Percentiles rank a stretch among this genome's conserved stretches.
Conservation (phyloP, 371 early-diverging fungal genomes). For the Mortierella sp. region DNA sequence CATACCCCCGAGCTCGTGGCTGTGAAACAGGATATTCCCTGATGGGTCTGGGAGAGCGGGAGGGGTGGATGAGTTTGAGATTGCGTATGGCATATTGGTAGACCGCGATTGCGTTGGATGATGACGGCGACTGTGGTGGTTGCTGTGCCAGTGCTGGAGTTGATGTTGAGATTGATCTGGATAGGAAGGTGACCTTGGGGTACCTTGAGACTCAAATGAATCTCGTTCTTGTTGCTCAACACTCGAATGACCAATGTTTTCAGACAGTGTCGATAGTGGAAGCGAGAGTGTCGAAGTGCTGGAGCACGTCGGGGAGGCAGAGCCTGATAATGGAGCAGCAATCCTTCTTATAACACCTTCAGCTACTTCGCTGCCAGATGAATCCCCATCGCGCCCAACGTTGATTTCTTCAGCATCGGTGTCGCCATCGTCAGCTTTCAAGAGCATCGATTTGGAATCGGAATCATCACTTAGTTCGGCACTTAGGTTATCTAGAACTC, state of each 20-base stretch:
- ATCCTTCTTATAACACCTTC: neutral
- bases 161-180: conserved; percentile 14
- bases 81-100: conserved; percentile 12
- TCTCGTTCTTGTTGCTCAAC: conserved; percentile 7
- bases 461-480: conserved; percentile 37
- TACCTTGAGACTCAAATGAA: conserved; percentile 14
- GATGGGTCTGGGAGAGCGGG: conserved; percentile 23
- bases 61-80: conserved; percentile 39
- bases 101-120: conserved; percentile 31
- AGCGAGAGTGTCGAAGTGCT: conserved; percentile 41
- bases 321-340: conserved; percentile 16
- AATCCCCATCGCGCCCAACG: conserved; percentile 16
- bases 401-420: conserved; percentile 51
- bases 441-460: conserved; percentile 50
- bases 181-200: too few relatives aligned
- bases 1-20: conserved; percentile 27
- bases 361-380: conserved; percentile 22
- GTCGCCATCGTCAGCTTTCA: conserved; percentile 50
- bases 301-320: conserved; percentile 42
- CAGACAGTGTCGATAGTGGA: conserved; percentile 32
- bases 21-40: conserved; percentile 4
- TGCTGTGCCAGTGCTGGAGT: conserved; percentile 8
- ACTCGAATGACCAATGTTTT: neutral
- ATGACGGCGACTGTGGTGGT: conserved; percentile 22
- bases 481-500: conserved; percentile 26